phyloP scores from a whole-genome alignment of 441 rosid species.

The California macrophylla region DNA sequence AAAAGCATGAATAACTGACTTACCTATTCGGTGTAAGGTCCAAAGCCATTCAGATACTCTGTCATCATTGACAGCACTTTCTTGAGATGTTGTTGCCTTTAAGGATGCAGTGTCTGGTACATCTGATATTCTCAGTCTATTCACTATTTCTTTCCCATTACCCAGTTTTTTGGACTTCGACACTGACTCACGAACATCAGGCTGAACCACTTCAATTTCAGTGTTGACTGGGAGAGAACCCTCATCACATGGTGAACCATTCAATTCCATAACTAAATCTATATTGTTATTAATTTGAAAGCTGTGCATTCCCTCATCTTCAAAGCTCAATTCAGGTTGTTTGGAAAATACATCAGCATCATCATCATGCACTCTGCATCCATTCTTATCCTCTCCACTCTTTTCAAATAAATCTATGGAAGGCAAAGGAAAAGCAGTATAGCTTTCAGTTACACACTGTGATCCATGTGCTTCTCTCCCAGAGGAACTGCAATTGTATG shows the following conservation, averaged over 20 bases:
- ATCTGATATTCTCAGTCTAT: constrained; percentile 59
- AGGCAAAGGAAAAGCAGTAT: constrained; percentile 60
- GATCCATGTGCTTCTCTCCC: constrained; percentile 32
- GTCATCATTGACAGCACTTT: constrained; percentile 39
- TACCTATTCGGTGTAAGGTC: constrained; percentile 89
- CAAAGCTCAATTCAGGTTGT: constrained; percentile 27
- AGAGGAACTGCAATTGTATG: constrained; percentile 31
- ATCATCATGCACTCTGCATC: constrained; percentile 13
- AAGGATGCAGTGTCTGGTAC: constrained; percentile 41
- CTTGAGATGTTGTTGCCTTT: constrained; percentile 34
- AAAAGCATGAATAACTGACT: constrained; percentile 6
- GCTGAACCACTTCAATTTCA: constrained; percentile 53
- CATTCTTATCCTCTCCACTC: constrained; percentile 31
- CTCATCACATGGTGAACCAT: constrained; percentile 33
- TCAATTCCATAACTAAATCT: constrained; percentile 63
- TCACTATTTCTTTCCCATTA: constrained; percentile 33
- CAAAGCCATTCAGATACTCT: constrained; percentile 89
- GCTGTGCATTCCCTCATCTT: constrained; percentile 52
- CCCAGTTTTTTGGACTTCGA: constrained; percentile 27
- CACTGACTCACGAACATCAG: constrained; percentile 30
- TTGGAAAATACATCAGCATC: constrained; percentile 24
- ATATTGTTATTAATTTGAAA: constrained; percentile 61
- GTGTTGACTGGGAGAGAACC: constrained; percentile 22
- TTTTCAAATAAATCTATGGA: constrained; percentile 65
- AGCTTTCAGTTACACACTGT: constrained; percentile 32